A percentile compares a stretch with the other conserved stretches of the same genome.
Evolutionary conservation across 2,329 filamentous ascomycete genomes (phyloP).

Genomic region (Cyclaneusma minus): DNA sequence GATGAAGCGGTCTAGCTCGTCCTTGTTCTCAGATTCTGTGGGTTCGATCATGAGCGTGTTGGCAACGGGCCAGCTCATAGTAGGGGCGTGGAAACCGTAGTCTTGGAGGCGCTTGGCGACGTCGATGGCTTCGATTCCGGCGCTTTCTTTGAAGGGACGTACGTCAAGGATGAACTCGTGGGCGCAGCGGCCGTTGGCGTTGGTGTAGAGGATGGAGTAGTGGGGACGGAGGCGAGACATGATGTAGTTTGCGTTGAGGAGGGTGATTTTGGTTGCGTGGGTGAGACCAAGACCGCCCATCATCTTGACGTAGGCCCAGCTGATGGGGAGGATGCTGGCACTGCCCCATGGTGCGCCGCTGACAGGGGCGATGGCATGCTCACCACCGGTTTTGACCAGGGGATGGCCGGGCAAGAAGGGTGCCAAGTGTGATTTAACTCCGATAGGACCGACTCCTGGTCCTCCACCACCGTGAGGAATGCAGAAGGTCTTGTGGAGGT

Average conservation of each 20-base stretch:
- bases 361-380: constrained; percentile 51
- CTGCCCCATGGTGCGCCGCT: constrained; percentile 76
- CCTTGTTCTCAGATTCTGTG: constrained; percentile 83
- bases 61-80: constrained; percentile 90
- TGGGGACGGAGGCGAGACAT: constrained; percentile 72
- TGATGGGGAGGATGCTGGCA: constrained; percentile 85
- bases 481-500: constrained; percentile 97
- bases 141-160: constrained; percentile 67
- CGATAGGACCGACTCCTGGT: constrained; percentile 85
- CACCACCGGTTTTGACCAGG: constrained; percentile 37
- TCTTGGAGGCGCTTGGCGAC: constrained; percentile 94
- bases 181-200: constrained; percentile 72
- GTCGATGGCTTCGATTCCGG: constrained; percentile 81
- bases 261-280: constrained; percentile 76
- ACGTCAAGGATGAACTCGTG: constrained; percentile 95
- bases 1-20: constrained; percentile 85
- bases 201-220: constrained; percentile 90
- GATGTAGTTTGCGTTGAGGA: constrained; percentile 97
- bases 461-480: constrained; percentile 93
- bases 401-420: constrained; percentile 60
- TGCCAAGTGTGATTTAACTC: constrained; percentile 68
- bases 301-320: constrained; percentile 88
- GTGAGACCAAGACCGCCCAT: constrained; percentile 76
- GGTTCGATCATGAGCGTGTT: constrained; percentile 98
- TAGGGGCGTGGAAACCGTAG: constrained; percentile 93